A percentile compares a stretch with the other conserved stretches of the same genome.
Evolutionary conservation across 768 basidiomycete genomes (phyloP).

Genomic region (Tremella fuciformis): DNA sequence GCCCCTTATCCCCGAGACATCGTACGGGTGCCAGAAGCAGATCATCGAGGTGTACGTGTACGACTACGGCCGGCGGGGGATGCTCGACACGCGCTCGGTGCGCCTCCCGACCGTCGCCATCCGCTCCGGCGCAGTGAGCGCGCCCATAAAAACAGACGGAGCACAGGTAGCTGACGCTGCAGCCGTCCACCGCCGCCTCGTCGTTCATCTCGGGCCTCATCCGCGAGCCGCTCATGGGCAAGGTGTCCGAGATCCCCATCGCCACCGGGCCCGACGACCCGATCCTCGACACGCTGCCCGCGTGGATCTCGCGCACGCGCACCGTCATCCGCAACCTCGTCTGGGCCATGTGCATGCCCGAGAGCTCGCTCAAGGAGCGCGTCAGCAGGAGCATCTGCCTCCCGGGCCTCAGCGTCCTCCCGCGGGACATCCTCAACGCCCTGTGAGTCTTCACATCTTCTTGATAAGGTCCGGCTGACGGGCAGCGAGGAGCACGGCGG

Average conservation of each 20-base stretch:
- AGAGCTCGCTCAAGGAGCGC: conserved; percentile 52
- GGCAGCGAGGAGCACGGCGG: conserved; percentile 56
- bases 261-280: conserved; percentile 41
- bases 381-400: conserved; percentile 59
- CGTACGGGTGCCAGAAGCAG: conserved; percentile 50
- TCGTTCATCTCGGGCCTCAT: conserved; percentile 53
- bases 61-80: conserved; percentile 51
- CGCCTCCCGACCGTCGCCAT: conserved; percentile 51
- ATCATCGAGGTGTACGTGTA: conserved; percentile 50
- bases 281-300: conserved; percentile 56
- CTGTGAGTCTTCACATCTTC: conserved; percentile 51
- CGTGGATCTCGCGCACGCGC: conserved; percentile 59
- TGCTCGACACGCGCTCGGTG: conserved; percentile 48
- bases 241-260: conserved; percentile 45
- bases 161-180: not conserved
- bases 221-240: conserved; percentile 50
- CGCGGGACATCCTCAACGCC: conserved; percentile 60
- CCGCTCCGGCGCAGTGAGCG: conserved; percentile 46
- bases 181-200: conserved; percentile 51
- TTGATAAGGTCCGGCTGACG: too few relatives aligned
- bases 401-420: conserved; percentile 62
- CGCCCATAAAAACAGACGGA: not conserved
- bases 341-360: conserved; percentile 57
- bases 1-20: conserved; percentile 47
- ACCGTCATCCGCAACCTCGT: conserved; percentile 61